phyloP scores from a whole-genome alignment of 2,329 filamentous ascomycete genomes.

The Microascus cirrosus region DNA sequence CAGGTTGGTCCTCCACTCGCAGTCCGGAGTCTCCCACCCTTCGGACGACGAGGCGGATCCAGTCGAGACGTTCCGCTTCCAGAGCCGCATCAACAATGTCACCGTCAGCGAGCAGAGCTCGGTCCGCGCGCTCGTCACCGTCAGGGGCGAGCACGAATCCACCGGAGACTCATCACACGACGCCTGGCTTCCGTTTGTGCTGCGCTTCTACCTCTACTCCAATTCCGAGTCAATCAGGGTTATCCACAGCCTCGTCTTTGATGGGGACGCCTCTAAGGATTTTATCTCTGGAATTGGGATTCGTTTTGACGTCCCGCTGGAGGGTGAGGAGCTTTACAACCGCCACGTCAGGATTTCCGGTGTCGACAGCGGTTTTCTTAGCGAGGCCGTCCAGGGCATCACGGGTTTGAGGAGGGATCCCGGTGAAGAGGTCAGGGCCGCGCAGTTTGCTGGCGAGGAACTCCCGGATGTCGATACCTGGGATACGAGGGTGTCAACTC shows the following conservation, averaged over 20 bases:
- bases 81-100: conserved; percentile 38
- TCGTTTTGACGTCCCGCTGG: conserved; percentile 42
- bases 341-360: conserved; percentile 47
- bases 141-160: conserved; percentile 24
- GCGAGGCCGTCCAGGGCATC: conserved; percentile 47
- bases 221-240: conserved; percentile 42
- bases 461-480: conserved; percentile 31
- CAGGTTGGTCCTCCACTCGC: conserved; percentile 39
- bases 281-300: conserved; percentile 45
- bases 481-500: conserved; percentile 30
- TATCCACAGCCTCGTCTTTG: conserved; percentile 45
- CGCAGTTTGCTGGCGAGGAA: conserved; percentile 36
- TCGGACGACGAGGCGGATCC: conserved; percentile 18
- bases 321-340: conserved; percentile 40
- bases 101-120: conserved; percentile 30
- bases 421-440: conserved; percentile 30
- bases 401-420: conserved; percentile 47
- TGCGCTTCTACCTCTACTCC: conserved; percentile 47
- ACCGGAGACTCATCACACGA: conserved; percentile 12
- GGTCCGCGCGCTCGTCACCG: conserved; percentile 34
- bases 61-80: conserved; percentile 32
- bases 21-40: conserved; percentile 30
- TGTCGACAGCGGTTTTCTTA: conserved; percentile 40
- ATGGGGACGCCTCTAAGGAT: conserved; percentile 33
- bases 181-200: conserved; percentile 38